Percentiles rank a stretch among this genome's conserved stretches.
These are phyloP conservation scores for Fusarium sp. DNA, from an alignment of 2,329 filamentous ascomycete genomes.

Conservation along the genomic window DNA sequence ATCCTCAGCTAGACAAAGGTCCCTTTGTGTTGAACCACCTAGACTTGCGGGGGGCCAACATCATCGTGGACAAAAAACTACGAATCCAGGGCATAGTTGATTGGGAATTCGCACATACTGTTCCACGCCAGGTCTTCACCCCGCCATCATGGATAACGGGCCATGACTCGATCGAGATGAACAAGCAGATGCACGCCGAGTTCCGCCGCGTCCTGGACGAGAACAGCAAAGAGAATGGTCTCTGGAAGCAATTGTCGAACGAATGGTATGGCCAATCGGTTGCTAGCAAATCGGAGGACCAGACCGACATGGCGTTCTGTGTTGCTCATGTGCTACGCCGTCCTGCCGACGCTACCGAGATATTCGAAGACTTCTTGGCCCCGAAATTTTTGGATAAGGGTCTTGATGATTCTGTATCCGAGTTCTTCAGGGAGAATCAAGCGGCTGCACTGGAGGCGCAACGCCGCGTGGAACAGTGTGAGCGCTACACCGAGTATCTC, in stretches of 20 bases:
- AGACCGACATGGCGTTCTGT: constrained; percentile 21
- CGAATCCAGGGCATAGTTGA: constrained; percentile 43
- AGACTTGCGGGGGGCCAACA: constrained; percentile 41
- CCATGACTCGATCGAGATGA: constrained; percentile 8
- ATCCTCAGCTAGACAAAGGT: constrained; percentile 10
- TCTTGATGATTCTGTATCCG: constrained; percentile 17
- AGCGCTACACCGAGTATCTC: constrained; percentile 33
- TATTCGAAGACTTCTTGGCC: constrained; percentile 25
- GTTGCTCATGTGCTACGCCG: constrained; percentile 29
- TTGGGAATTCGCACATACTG: constrained; percentile 42
- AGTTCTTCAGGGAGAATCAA: constrained; percentile 27
- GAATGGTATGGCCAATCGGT: constrained; percentile 30
- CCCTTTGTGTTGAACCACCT: constrained; percentile 41
- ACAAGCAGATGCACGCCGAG: constrained; percentile 19
- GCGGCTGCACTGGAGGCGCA: constrained; percentile 22
- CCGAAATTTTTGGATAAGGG: constrained; percentile 6
- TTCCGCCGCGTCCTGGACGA: constrained; percentile 23
- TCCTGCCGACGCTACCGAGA: constrained; percentile 19
- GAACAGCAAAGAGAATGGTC: constrained; percentile 7
- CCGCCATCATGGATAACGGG: constrained; percentile 38
- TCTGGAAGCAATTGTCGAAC: constrained; percentile 6
- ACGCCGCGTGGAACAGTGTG: constrained; percentile 23
- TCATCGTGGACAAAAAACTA: constrained; percentile 41
- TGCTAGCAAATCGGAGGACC: background rate
- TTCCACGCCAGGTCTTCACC: constrained; percentile 28